Evolutionary conservation across 2,329 filamentous ascomycete genomes (phyloP), one percentile per base, ranked within the genome.

Genomic region (Teratosphaeria zuluensis): DNA sequence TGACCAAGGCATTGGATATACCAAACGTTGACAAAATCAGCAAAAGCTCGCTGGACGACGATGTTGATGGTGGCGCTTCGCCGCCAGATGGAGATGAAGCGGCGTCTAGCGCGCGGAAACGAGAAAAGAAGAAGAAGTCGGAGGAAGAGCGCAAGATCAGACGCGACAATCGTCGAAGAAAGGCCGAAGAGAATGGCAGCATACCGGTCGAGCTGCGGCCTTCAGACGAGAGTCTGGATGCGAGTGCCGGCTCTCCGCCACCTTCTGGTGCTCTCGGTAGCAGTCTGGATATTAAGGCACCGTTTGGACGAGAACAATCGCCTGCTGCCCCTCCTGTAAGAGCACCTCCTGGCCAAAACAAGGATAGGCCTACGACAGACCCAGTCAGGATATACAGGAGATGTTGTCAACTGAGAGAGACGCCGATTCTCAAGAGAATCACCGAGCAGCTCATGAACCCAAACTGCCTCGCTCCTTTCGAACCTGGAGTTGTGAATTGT

Each of bases 61-160:
- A 61, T 46, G 56, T 52, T 8, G 58, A 62, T 38, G 57, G 38
- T 9, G 61, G 56, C 42, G 61, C 58, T 19, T 61, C 59, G 35
- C 66, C 66, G 9, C 61, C 63, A 31, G 67, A 69, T 46, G 65
- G 66, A 11, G 61, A 62, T 5, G 21, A 58, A 24, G 55, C 70
- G 55, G 70, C 69, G 48, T 67, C 75, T 0, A 84, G 79, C 7
- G 24, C 28, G 5, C 86, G 86, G 66, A 96, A 95, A 75, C 94
- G 90, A 73, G 92, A 96, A 70, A 96, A 96, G 79, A 96, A 96
- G 76, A 96, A 95, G 77, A 86, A 88, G 64, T 95, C 89, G 48
- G 92, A 96, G 70, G 91, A 92, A 60, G 92, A 96, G 73, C 82
- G 92, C 51, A 95, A 95, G 70, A 90, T 94, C 61, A 84, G 92